A percentile compares a stretch with the other conserved stretches of the same genome.
phyloP scores from a whole-genome alignment of 2,329 filamentous ascomycete genomes.

The Rugonectria rugulosa region DNA sequence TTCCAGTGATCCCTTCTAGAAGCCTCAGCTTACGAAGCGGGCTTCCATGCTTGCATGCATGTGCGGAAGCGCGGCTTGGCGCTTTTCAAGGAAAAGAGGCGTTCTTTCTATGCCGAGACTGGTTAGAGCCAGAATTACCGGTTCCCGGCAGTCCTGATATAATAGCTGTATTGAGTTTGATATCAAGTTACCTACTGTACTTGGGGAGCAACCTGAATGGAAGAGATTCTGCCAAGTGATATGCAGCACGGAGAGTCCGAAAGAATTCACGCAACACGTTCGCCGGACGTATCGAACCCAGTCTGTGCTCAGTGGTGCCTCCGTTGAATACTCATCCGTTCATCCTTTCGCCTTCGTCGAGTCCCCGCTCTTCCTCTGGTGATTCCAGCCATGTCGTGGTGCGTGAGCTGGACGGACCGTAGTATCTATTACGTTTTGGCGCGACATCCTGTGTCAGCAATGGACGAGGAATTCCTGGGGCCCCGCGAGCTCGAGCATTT shows the following conservation, averaged over 20 bases:
- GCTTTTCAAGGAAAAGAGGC: neutral
- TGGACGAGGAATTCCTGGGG: constrained; percentile 30
- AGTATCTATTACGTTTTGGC: constrained; percentile 39
- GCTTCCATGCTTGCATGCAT: constrained; percentile 12
- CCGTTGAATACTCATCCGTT: too few species aligned
- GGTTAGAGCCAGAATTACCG: constrained; percentile 2
- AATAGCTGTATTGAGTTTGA: too few species aligned
- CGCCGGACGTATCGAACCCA: too few species aligned
- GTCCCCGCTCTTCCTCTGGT: constrained; percentile 1
- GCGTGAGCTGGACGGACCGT: constrained; percentile 16
- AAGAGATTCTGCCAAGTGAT: too few species aligned
- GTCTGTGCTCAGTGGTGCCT: too few species aligned
- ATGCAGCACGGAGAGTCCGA: too few species aligned
- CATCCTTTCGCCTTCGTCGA: neutral
- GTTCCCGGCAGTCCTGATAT: constrained; percentile 15
- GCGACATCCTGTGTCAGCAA: constrained; percentile 5
- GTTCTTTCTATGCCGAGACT: neutral
- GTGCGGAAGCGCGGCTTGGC: neutral
- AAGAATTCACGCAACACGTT: too few species aligned
- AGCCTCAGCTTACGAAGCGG: constrained; percentile 11
- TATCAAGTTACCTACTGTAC: neutral
- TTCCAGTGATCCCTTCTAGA: constrained; percentile 11
- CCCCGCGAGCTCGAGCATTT: constrained; percentile 32
- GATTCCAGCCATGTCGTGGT: constrained; percentile 18
- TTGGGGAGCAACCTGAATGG: too few species aligned